Evolutionary conservation across 108 stramenopile genomes (phyloP).

Genomic region (Bacterosira constricta): DNA sequence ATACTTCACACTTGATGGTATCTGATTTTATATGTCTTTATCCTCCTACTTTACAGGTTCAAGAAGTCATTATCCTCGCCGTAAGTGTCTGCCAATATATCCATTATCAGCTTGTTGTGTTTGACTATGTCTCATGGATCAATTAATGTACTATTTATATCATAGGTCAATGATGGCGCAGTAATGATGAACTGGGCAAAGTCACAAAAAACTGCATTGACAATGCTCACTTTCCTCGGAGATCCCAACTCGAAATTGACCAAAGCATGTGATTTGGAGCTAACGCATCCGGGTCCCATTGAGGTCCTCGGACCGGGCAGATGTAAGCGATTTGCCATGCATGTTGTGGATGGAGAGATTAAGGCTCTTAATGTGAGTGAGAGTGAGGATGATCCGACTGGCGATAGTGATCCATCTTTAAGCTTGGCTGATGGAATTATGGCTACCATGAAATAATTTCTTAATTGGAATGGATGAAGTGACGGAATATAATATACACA

Average conservation of each 20-base stretch:
- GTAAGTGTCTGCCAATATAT: conserved; percentile 65
- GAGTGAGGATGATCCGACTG: conserved; percentile 61
- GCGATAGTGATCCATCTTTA: conserved; percentile 37
- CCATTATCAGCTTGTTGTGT: not conserved
- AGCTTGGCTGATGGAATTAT: conserved; percentile 42
- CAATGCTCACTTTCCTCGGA: conserved; percentile 61
- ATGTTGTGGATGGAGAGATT: conserved; percentile 63
- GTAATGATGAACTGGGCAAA: conserved; percentile 80
- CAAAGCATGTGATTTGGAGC: conserved; percentile 65
- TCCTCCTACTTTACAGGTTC: conserved; percentile 14
- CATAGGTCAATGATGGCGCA: conserved; percentile 42
- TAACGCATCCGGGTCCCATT: conserved; percentile 63
- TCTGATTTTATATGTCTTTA: too few relatives aligned
- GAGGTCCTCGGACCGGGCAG: conserved; percentile 60
- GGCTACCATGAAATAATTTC: conserved; percentile 38
- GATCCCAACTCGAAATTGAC: conserved; percentile 68
- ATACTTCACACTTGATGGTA: not conserved
- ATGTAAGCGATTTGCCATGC: conserved; percentile 72
- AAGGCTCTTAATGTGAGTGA: conserved; percentile 62
- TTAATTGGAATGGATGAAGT: not conserved
- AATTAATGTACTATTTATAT: not conserved
- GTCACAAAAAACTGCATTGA: conserved; percentile 46
- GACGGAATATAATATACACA: not conserved
- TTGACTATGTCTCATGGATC: not conserved
- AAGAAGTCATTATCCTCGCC: conserved; percentile 73